Base-by-base conservation (phyloP, 2,329 filamentous ascomycete genomes). In the Xylariaceae sp. region DNA sequence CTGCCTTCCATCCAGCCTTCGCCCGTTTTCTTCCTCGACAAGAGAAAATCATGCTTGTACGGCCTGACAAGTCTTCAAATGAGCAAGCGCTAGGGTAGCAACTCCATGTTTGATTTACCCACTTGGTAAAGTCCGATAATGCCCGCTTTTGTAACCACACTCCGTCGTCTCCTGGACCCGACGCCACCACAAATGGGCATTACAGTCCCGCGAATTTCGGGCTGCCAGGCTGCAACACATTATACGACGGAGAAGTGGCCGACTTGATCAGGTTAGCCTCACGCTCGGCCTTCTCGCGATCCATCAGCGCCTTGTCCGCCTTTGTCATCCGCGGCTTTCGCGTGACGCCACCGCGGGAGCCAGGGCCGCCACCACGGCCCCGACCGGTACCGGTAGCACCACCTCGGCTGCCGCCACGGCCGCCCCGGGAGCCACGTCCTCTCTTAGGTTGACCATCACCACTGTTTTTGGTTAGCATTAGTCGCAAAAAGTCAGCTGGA, bases 241-340 rank as follows among this genome's bases (percentile, higher is more conserved):
- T 59, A 43, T 59, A 59, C 11, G 52, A 50, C n/a, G 52, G 47
- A 11, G 43, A 33, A 34, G 44, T 55, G 1, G 47, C 53, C n/a
- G 52, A 50, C 33, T 60, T 59, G 4, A 58, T 33, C 23, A 59
- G 50, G 4, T 50, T 52, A 6, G 56, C 56, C 60, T 89, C 85
- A 29, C 84, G 73, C 48, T 88, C 83, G 5, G 81, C 71, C 66
- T 92, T 92, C 61, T 94, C 87, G 31, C 78, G 76, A 54, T 94
- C 87, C 63, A 87, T 80, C 56, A 83, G 78, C 45, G 85, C 83
- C 53, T 87, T 85, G 57, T 90, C 85, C 26, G 85, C 83, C 60
- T 95, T 95, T 27, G 85, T 92, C 50, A 88, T 82, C 29, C 89
- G 81, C 36, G 88, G 86, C 62, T 94, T 94, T 51, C 88, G 75